phyloP scores from a whole-genome alignment of 768 basidiomycete genomes.

The Fistulinella prunicolor region DNA sequence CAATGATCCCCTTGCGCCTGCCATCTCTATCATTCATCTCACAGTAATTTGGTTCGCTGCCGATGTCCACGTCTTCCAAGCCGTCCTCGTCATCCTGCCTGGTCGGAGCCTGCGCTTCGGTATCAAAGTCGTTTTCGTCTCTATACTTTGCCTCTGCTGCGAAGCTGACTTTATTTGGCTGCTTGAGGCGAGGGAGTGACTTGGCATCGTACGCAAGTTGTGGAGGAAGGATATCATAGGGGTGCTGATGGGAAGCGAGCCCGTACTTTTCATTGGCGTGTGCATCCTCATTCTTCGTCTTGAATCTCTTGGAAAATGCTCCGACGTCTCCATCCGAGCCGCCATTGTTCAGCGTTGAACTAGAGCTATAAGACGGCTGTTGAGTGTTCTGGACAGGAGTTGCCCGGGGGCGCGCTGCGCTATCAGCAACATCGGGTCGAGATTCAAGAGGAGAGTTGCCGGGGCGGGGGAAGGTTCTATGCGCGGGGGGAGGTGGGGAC shows the following conservation, averaged over 20 bases:
- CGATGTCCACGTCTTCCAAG: slow-evolving; percentile 21
- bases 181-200: slow-evolving; percentile 6
- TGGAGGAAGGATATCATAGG: slow-evolving; percentile 59
- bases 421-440: slow-evolving; percentile 2
- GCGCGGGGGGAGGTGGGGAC: slow-evolving; percentile 4
- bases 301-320: slow-evolving; percentile 14
- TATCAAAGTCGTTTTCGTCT: slow-evolving; percentile 18
- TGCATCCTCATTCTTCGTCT: slow-evolving; percentile 11
- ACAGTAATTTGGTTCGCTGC: slow-evolving; percentile 11
- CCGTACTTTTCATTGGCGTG: slow-evolving; percentile 42
- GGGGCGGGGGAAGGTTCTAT: neutral
- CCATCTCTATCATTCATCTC: slow-evolving; percentile 24
- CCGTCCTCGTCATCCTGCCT: slow-evolving; percentile 5
- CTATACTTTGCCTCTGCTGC: slow-evolving; percentile 23
- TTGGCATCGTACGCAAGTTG: slow-evolving; percentile 37
- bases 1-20: slow-evolving; percentile 25
- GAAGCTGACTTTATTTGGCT: slow-evolving; percentile 40
- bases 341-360: slow-evolving; percentile 35
- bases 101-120: slow-evolving; percentile 21
- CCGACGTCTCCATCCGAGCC: slow-evolving; percentile 19
- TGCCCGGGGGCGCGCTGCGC: slow-evolving; percentile 9
- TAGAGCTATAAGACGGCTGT: slow-evolving; percentile 37
- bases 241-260: slow-evolving; percentile 56
- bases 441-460: neutral
- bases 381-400: slow-evolving; percentile 18